These are phyloP conservation scores for Macrolepiota fuliginosa DNA, from an alignment of 768 basidiomycete genomes.

Conservation along the genomic window DNA sequence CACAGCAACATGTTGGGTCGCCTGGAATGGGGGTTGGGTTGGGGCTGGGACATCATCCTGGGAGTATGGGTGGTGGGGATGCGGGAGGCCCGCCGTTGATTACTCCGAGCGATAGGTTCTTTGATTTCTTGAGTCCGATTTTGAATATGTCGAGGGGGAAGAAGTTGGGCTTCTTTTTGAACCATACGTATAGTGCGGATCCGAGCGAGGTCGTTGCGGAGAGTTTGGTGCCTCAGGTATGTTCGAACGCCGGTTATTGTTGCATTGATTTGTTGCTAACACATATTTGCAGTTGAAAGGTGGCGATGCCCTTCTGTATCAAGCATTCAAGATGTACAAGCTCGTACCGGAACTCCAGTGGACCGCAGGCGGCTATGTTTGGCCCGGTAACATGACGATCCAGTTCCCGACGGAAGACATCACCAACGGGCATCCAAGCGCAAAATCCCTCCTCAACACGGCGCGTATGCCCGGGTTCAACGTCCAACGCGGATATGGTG, in stretches of 20 bases:
- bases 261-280: too few species aligned
- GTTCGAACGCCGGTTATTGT: too few species aligned
- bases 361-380: slow-evolving; percentile 81
- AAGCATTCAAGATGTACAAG: slow-evolving; percentile 75
- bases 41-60: too few species aligned
- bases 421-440: slow-evolving; percentile 16
- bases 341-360: slow-evolving; percentile 73
- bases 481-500: slow-evolving; percentile 18
- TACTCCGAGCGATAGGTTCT: slow-evolving; percentile 69
- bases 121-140: slow-evolving; percentile 69
- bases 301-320: slow-evolving; percentile 71
- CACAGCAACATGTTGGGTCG: slow-evolving; percentile 19
- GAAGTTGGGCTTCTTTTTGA: slow-evolving; percentile 71
- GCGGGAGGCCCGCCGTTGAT: slow-evolving; percentile 51
- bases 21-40: slow-evolving; percentile 22
- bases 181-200: slow-evolving; percentile 56
- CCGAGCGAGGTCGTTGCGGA: slow-evolving; percentile 72
- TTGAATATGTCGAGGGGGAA: slow-evolving; percentile 70
- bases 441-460: slow-evolving; percentile 17
- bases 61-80: neutral
- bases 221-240: slow-evolving; percentile 65
- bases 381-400: slow-evolving; percentile 71
- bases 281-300: slow-evolving; percentile 61
- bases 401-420: slow-evolving; percentile 53
- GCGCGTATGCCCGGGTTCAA: slow-evolving; percentile 20